Evolutionary conservation across 768 basidiomycete species (phyloP), one percentile per base, ranked within the genome.

Genomic region (Russula earlei): DNA sequence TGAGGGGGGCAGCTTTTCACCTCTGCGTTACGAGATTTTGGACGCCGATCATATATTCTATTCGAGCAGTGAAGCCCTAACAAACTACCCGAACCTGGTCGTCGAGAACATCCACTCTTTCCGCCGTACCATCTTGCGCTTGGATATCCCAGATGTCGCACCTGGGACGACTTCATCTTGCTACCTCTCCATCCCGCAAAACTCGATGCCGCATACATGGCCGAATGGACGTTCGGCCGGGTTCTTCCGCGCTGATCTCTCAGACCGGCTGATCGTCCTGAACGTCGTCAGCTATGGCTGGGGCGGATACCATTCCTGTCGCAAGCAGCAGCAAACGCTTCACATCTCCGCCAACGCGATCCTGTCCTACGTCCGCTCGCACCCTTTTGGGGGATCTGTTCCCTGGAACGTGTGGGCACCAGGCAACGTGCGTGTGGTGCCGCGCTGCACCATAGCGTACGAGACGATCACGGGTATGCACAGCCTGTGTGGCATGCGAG

Each of bases 401-500:
- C 46, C 38, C 17, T 48, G 34, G 40, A 40, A 38, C 7, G 40
- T 15, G 12, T 49, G 41, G 51, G 19, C 14, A 11, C 41, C 52
- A 0, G 51, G 46, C 11, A 41, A 43, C 40, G 33, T 25, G 15
- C 46, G 56, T 7, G 31, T 22, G 25, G 25, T 53, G 5, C 34
- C 56, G 19, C 38, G 11, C 33, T 20, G 40, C 11, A 10, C 15
- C 9, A 17, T 48, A n/a, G 25, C 33, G 33, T 11, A 43, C 34
- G 25, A 34, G 33, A 38, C 25, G 0, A 19, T 54, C 27, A 43
- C 27, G 7, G 33, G 52, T 7, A 22, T 42, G 46, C 40, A 53
- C 20, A 22, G 19, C 5, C 29, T 47, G 45, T 52, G 51, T 31
- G 54, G 54, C 40, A 47, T 52, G 56, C 50, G 56, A 1, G 56